phyloP scores from a whole-genome alignment of 768 basidiomycete species.

The Rhodotorula graminis region DNA sequence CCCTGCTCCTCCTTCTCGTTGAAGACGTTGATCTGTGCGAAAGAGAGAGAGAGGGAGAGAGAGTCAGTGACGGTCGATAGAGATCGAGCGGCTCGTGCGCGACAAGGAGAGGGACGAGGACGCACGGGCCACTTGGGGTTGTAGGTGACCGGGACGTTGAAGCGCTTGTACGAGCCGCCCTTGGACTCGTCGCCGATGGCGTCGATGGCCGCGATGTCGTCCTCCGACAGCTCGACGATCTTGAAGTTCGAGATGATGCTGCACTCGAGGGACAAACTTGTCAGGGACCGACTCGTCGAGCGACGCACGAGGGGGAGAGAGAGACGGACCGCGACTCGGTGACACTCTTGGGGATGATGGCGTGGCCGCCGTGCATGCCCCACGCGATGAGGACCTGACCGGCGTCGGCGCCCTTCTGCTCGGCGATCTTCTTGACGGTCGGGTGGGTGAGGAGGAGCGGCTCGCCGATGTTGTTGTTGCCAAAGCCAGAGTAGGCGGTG shows the following conservation, averaged over 20 bases:
- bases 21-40: conserved; percentile 58
- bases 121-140: conserved; percentile 57
- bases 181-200: conserved; percentile 42
- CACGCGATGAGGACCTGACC: conserved; percentile 61
- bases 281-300: conserved; percentile 71
- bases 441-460: conserved; percentile 29
- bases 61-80: no score
- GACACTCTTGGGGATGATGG: conserved; percentile 70
- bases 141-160: conserved; percentile 62
- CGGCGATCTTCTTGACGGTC: conserved; percentile 43
- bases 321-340: conserved; percentile 58
- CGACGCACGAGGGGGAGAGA: no score
- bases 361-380: conserved; percentile 61
- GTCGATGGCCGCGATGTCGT: conserved; percentile 62
- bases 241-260: conserved; percentile 53
- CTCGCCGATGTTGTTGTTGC: conserved; percentile 60
- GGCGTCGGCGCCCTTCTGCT: conserved; percentile 36
- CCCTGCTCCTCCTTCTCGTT: conserved; percentile 58
- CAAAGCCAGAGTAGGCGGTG: conserved; percentile 66
- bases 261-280: conserved; percentile 53
- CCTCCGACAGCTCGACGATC: conserved; percentile 59
- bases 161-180: conserved; percentile 55
- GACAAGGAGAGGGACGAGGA: not conserved
- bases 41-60: no score
- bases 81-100: no score